phyloP scores from a whole-genome alignment of 2,329 filamentous ascomycete species.

The Aphanocladium album region DNA sequence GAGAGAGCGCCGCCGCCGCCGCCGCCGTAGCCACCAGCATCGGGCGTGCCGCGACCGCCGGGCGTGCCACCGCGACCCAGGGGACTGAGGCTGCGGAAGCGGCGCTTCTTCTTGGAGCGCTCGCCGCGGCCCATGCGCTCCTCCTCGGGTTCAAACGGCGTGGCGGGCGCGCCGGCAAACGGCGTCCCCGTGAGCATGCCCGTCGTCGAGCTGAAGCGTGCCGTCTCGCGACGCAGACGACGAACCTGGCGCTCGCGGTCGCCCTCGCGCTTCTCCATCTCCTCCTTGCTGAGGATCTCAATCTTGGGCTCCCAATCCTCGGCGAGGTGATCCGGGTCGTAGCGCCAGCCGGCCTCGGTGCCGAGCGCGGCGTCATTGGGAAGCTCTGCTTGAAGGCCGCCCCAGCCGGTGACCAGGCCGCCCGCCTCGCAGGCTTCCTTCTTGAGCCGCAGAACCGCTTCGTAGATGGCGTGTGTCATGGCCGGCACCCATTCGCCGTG shows the following conservation, averaged over 20 bases:
- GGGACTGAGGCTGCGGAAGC: conserved; percentile 85
- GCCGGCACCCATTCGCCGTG: conserved; percentile 90
- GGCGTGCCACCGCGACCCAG: conserved; percentile 59
- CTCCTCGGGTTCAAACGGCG: conserved; percentile 49
- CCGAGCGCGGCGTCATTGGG: conserved; percentile 85
- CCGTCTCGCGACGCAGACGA: conserved; percentile 81
- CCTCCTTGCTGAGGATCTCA: conserved; percentile 81
- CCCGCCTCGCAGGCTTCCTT: conserved; percentile 95
- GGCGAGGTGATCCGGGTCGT: conserved; percentile 84
- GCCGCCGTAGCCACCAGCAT: conserved; percentile 68
- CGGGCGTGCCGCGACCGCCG: conserved; percentile 73
- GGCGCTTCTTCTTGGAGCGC: conserved; percentile 88
- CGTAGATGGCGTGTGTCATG: conserved; percentile 95
- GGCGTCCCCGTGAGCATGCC: conserved; percentile 76
- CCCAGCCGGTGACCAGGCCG: conserved; percentile 71
- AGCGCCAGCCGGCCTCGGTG: conserved; percentile 86
- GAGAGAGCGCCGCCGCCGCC: conserved; percentile 64
- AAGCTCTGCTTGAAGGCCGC: conserved; percentile 57
- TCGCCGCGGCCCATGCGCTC: conserved; percentile 89
- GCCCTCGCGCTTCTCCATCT: conserved; percentile 94
- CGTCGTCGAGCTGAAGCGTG: conserved; percentile 80
- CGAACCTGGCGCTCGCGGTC: conserved; percentile 89
- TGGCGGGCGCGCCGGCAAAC: conserved; percentile 30
- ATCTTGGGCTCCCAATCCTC: conserved; percentile 82
- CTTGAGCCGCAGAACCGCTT: conserved; percentile 85